Evolutionary conservation across 2,329 filamentous ascomycete species (phyloP), one percentile per base, ranked within the genome.

Genomic region (Blastomyces silverae): DNA sequence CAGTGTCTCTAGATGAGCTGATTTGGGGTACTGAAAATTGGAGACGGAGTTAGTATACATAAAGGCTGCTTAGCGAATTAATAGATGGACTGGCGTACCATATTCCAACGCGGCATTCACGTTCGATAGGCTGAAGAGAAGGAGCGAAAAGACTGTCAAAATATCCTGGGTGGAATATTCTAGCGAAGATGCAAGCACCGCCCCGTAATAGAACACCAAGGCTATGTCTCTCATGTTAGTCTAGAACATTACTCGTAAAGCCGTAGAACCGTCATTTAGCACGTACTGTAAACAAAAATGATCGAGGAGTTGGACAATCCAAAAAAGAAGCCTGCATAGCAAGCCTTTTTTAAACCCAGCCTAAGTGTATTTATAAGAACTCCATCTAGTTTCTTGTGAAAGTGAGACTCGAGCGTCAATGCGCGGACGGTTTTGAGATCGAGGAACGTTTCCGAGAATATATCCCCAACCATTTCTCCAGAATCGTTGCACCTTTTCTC

Each of bases 121-220:
- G 13, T 89, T 90, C 13, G 87, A 86, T 64, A 96, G 85, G 66
- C 89, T 88, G 73, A 97, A 90, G n/a, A 96, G 83, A 0, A 97
- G 82, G 63, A 96, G 82, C 44, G 92, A 89, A 70, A 94, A 87
- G 0, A 94, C 89, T 66, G 88, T 85, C 37, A 96, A 78, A 22
- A 94, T 83, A 1, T 82, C 78, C 1, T 83, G 80, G 0, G 88
- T 83, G 0, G 79, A 80, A 68, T 79, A 76, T 50, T 83, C 76
- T 11, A 79, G 72, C 55, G 76, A 74, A 0, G 82, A 80, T 6
- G 90, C 82, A 13, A 96, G 80, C 0, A 83, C 77, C 0, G 87
- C 85, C 2, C 89, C 91, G 72, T 93, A 95, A 78, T 89, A 96
- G 73, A 96, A 94, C 11, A 96, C 84, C 3, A 96, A 78, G 0